Evolutionary conservation across 1,284 basidiomycete genomes (phyloP).

Genomic region (Ustilago curta): DNA sequence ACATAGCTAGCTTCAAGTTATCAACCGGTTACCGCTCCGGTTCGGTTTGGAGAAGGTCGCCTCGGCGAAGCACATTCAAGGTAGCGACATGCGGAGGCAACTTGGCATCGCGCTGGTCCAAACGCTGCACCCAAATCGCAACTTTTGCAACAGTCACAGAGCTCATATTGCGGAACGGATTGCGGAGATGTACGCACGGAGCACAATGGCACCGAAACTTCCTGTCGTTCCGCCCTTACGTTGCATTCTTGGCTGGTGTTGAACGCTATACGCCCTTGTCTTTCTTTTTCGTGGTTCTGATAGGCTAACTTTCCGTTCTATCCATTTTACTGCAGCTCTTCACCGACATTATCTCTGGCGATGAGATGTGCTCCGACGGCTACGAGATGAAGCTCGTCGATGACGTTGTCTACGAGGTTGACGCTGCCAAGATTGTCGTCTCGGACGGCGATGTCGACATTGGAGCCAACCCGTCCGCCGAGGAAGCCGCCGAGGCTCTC

Average conservation of each 20-base stretch:
- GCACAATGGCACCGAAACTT: background rate
- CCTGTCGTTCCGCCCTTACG: background rate
- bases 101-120: no score
- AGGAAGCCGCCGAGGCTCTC: constrained; percentile 85
- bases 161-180: no score
- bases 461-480: constrained; percentile 78
- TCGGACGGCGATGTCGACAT: constrained; percentile 91
- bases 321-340: constrained; percentile 74
- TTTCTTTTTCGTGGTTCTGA: background rate
- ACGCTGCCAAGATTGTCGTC: constrained; percentile 81
- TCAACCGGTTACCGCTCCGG: no score
- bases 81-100: no score
- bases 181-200: background rate
- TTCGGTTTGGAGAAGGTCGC: no score
- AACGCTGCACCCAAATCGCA: no score
- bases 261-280: background rate
- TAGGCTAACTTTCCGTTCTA: constrained; percentile 4
- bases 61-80: no score
- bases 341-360: constrained; percentile 77
- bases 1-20: no score
- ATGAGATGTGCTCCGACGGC: constrained; percentile 79
- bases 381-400: constrained; percentile 80
- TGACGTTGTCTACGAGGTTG: constrained; percentile 88
- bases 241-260: constrained; percentile 8
- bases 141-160: no score